Percentiles rank a stretch among this genome's conserved stretches.
Evolutionary conservation across 2,329 filamentous ascomycete species (phyloP).

Genomic region (Ophiostoma novo-ulmi): DNA sequence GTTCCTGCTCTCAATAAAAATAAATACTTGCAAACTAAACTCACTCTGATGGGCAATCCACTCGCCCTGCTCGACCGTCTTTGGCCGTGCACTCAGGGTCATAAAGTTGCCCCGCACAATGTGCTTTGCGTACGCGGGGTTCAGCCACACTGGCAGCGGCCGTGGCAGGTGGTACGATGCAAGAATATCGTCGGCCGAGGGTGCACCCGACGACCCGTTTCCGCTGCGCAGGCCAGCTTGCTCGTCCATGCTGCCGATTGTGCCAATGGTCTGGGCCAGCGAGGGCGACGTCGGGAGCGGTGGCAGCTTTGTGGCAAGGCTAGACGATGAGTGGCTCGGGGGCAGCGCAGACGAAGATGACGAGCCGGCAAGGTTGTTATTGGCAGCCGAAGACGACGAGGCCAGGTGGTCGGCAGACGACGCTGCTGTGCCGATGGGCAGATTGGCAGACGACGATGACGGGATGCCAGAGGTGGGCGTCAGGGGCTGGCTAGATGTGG

Average conservation of each 20-base stretch:
- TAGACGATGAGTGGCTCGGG: not conserved
- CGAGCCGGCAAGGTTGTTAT: not conserved
- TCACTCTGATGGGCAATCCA: slow-evolving; percentile 94
- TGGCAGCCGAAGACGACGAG: not conserved
- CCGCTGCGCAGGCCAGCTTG: not conserved
- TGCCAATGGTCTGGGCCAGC: slow-evolving; percentile 59
- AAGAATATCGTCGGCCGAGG: slow-evolving; percentile 47
- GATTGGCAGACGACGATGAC: slow-evolving; percentile 15
- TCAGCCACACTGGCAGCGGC: slow-evolving; percentile 67
- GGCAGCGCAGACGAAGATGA: not conserved
- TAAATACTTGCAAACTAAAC: not conserved
- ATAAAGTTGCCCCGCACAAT: slow-evolving; percentile 98
- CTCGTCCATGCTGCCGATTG: slow-evolving; percentile 45
- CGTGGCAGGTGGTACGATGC: slow-evolving; percentile 60
- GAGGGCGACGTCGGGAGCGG: slow-evolving; percentile 60
- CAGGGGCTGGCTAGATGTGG: slow-evolving; percentile 24
- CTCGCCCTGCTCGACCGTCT: slow-evolving; percentile 88
- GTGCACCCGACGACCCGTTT: slow-evolving; percentile 44
- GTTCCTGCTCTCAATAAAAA: slow-evolving; percentile 1
- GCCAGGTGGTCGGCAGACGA: slow-evolving; percentile 6
- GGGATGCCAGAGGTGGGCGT: slow-evolving; percentile 38
- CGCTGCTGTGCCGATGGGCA: slow-evolving; percentile 15
- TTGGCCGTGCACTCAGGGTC: slow-evolving; percentile 86
- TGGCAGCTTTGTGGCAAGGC: slow-evolving; percentile 48
- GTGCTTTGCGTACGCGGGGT: slow-evolving; percentile 69